Percentiles rank a stretch among this genome's conserved stretches.
Conservation (phyloP, 2,329 filamentous ascomycete genomes). For the Pseudogymnoascus sp. region DNA sequence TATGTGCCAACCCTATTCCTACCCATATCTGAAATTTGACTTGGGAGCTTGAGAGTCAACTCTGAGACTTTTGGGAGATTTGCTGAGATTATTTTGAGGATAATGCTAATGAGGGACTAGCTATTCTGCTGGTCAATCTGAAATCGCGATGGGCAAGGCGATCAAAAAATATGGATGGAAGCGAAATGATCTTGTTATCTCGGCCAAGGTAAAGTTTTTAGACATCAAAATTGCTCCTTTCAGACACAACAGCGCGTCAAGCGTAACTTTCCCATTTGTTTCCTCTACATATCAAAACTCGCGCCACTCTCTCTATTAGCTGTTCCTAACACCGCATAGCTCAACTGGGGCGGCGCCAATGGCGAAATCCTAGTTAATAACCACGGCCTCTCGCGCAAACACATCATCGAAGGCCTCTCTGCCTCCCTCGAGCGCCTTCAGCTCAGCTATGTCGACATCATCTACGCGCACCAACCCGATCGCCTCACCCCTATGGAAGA, state of each 20-base stretch:
- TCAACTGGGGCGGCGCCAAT: conserved; percentile 33
- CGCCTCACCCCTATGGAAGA: conserved; percentile 53
- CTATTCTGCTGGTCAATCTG: conserved; percentile 41
- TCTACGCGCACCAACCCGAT: conserved; percentile 56
- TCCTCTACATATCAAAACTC: too few species aligned
- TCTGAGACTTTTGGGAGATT: too few species aligned
- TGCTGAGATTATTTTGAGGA: too few species aligned
- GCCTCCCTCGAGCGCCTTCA: conserved; percentile 41
- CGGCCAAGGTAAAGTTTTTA: conserved; percentile 43
- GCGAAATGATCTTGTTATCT: conserved; percentile 51
- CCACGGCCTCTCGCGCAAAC: conserved; percentile 50
- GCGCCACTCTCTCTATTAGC: too few species aligned
- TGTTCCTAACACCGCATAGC: conserved; percentile 36
- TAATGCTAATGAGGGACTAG: conserved; percentile 15
- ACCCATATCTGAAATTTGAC: conserved; percentile 22
- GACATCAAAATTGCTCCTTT: too few species aligned
- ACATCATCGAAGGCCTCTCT: conserved; percentile 53
- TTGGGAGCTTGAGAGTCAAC: conserved; percentile 20
- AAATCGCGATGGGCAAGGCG: conserved; percentile 49
- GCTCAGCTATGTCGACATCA: conserved; percentile 54
- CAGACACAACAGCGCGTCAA: too few species aligned
- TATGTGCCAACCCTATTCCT: background rate
- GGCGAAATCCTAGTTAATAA: conserved; percentile 41
- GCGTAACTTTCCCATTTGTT: too few species aligned
- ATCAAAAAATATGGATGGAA: conserved; percentile 56